Evolutionary conservation across 1,139 yeast species (phyloP).

Genomic region (Taphrina wiesneri): DNA sequence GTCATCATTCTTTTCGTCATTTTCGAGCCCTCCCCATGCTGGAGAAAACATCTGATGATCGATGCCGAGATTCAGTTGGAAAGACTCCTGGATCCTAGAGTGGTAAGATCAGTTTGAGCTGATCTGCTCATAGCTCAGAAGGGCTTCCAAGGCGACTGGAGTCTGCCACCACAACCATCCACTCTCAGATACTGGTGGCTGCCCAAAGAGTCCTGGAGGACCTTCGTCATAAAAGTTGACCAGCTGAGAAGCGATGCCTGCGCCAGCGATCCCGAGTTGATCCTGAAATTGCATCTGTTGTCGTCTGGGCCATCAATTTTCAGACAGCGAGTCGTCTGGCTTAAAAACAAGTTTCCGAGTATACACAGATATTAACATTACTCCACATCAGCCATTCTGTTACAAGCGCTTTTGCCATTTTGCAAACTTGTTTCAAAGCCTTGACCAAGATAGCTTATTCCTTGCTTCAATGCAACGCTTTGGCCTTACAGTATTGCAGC

Average conservation of each 20-base stretch:
- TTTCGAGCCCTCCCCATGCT: constrained; percentile 1
- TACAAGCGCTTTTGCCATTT: neutral
- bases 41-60: constrained; percentile 4
- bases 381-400: neutral
- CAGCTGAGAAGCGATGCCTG: neutral
- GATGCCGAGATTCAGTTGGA: neutral
- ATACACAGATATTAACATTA: neutral
- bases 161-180: constrained; percentile 7
- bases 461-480: no score
- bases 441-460: no score
- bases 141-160: neutral
- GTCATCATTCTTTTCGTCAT: constrained; percentile 1
- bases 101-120: neutral
- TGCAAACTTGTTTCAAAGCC: neutral
- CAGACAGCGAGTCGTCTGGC: neutral
- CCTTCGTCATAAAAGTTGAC: neutral
- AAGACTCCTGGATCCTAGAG: neutral
- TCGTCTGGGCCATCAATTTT: neutral
- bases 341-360: no score
- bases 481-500: no score
- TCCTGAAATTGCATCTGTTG: neutral
- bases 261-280: neutral
- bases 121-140: neutral
- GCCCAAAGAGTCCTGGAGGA: neutral
- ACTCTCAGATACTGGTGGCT: neutral